Evolutionary conservation across 306 rosid genomes (phyloP).

Genomic region (Trichosanthes truncata): DNA sequence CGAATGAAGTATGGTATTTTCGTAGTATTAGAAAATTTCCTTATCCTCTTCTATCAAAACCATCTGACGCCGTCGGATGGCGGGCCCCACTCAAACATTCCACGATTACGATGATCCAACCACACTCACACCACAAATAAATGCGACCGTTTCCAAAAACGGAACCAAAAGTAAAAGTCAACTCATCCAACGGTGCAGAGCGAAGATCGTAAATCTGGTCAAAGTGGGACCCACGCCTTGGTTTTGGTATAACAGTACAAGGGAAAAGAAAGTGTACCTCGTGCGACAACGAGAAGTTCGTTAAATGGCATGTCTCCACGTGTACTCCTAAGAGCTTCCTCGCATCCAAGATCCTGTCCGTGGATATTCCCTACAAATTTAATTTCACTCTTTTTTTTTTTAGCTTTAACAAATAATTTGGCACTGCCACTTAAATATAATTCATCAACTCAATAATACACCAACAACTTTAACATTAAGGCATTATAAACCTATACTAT

Average conservation of each 20-base stretch:
- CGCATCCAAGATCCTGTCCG: slow-evolving; percentile 78
- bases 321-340: slow-evolving; percentile 71
- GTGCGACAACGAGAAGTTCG: slow-evolving; percentile 69
- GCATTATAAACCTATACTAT: no score
- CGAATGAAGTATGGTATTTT: no score
- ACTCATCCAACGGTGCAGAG: neutral
- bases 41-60: no score
- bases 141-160: neutral
- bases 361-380: slow-evolving; percentile 61
- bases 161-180: neutral
- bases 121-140: neutral
- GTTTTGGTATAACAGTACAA: neutral
- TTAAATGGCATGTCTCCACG: slow-evolving; percentile 76
- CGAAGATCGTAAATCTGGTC: neutral
- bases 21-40: no score
- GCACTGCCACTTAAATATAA: no score
- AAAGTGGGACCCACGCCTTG: neutral
- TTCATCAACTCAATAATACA: no score
- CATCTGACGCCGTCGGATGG: neutral
- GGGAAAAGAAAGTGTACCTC: slow-evolving; percentile 38
- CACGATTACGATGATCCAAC: neutral
- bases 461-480: no score
- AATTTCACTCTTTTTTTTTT: neutral
- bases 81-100: neutral
- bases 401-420: neutral